Evolutionary conservation across 495 filamentous ascomycete species (phyloP), one percentile per base, ranked within the genome.

Genomic region (Hyaloscypha variabilis): DNA sequence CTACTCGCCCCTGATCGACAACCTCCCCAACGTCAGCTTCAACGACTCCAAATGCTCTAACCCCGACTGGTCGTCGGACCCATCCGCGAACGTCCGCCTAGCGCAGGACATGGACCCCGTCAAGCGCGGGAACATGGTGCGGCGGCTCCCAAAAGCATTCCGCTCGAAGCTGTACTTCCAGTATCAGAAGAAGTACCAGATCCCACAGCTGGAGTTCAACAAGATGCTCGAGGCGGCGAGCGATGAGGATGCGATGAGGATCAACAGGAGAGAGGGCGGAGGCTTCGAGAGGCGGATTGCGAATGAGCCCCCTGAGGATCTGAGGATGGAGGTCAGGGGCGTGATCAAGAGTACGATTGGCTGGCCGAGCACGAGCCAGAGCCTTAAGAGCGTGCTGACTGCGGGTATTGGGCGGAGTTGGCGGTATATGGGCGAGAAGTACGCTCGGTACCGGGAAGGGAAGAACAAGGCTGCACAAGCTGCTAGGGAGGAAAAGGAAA

Each of bases 71-170:
- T 80, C 88, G 25, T 78, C 85, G 66, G 88, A 91, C 71, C 81
- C 85, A 0, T 78, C 84, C 8, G 76, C 79, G 50, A 85, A 90
- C 65, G 74, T 86, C 28, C 81, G 77, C 24, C 78, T 99, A 50
- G 81, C 75, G 28, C 95, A 99, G 73, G 94, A 98, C 73, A 94
- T 97, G 91, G 91, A 97, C 69, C 92, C 92, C 0, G 75, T 91
- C 52, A 92, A 88, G 71, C 87, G 95, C 51, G 93, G 91, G 24
- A 98, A 99, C 73, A 98, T 98, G 91, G 94, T 99, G 10, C 87
- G 96, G 13, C 89, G 95, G 26, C 79, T 99, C 14, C 96, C 95
- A 0, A 93, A 91, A 63, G 80, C 88, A 1, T 98, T 99, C 83
- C 85, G 95, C 17, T 83, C 91, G 55, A 93, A 92, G 68, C 76